Conservation (phyloP, 176 grass and related monocot genomes). For the Hsuehochloa calcarea region DNA sequence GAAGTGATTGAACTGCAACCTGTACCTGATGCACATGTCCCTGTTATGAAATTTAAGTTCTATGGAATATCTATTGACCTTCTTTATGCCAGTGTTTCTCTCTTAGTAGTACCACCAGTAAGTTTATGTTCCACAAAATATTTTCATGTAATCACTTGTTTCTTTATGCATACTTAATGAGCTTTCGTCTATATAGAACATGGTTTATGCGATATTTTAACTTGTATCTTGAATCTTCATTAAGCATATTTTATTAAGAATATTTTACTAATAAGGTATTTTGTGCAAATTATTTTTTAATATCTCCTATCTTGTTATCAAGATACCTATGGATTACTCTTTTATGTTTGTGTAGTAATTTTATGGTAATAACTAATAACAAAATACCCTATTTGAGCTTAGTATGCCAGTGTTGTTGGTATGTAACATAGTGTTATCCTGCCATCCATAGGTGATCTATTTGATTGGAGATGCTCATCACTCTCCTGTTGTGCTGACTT, state of each 20-base stretch:
- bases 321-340: background rate
- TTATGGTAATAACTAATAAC: background rate
- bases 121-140: slow-evolving; percentile 18
- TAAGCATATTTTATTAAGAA: background rate
- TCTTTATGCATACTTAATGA: background rate
- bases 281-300: background rate
- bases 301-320: background rate
- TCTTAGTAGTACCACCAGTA: slow-evolving; percentile 81
- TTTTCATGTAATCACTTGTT: background rate
- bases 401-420: background rate
- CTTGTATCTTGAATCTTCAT: background rate
- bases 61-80: slow-evolving; percentile 95
- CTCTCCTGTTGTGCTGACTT: background rate
- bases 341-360: background rate
- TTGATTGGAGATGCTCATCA: background rate
- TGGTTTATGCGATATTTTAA: background rate
- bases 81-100: slow-evolving; percentile 96
- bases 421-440: background rate
- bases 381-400: background rate
- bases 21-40: slow-evolving; percentile 95
- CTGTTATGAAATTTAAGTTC: slow-evolving; percentile 98
- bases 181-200: background rate
- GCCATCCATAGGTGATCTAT: background rate
- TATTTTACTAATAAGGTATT: background rate
- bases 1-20: slow-evolving; percentile 89